These are phyloP conservation scores for Phytophthora cajani DNA, from an alignment of 352 stramenopile species.

Conservation along the genomic window DNA sequence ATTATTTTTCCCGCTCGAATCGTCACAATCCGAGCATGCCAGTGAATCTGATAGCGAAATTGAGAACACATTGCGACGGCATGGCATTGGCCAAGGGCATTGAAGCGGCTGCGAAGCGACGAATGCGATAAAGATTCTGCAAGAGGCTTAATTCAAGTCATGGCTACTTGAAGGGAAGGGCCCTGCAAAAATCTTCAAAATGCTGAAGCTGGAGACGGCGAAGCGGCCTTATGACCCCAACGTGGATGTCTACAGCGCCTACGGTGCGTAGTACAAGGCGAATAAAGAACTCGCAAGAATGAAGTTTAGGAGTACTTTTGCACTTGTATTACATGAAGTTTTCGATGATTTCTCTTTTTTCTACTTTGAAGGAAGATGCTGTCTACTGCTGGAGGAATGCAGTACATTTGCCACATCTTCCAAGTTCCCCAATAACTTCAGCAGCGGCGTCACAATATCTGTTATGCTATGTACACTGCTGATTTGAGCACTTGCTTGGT, in stretches of 20 bases:
- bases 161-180: no score
- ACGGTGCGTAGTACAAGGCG: neutral
- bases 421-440: slow-evolving; percentile 1
- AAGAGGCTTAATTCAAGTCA: no score
- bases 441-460: neutral
- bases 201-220: neutral
- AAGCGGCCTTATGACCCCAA: neutral
- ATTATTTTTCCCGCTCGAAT: neutral
- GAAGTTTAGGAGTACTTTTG: neutral
- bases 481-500: neutral
- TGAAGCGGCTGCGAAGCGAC: no score
- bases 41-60: no score
- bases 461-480: neutral
- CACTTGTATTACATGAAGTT: no score
- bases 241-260: neutral
- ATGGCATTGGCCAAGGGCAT: no score
- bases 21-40: no score
- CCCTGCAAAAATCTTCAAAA: neutral
- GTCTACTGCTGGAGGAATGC: no score
- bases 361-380: neutral
- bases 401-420: neutral
- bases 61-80: no score
- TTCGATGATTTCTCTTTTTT: no score
- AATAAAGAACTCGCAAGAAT: neutral
- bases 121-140: no score